A percentile compares a stretch with the other conserved stretches of the same genome.
These are phyloP conservation scores for Brassica incana DNA, from an alignment of 345 rosid genomes.

Conservation along the genomic window DNA sequence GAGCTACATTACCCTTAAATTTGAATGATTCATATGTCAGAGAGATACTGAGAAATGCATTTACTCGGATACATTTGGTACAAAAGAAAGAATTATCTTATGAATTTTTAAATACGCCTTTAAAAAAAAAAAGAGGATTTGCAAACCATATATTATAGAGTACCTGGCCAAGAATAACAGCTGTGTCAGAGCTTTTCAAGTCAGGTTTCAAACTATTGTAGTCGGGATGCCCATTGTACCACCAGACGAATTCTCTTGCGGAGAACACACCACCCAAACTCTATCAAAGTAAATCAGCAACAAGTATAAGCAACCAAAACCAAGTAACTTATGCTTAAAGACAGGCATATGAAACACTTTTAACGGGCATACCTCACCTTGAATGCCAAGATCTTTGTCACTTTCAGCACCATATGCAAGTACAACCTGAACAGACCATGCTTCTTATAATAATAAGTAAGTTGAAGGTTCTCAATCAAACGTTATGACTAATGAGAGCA, in stretches of 20 bases:
- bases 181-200: constrained; percentile 70
- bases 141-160: constrained; percentile 10
- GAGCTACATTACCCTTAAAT: constrained; percentile 94
- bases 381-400: constrained; percentile 77
- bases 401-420: constrained; percentile 98
- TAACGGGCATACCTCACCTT: constrained; percentile 67
- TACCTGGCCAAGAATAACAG: constrained; percentile 87
- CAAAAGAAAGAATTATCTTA: constrained; percentile 3
- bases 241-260: constrained; percentile 97
- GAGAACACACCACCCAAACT: constrained; percentile 68
- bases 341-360: neutral
- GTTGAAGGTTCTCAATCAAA: neutral
- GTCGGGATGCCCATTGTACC: constrained; percentile 97
- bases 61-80: neutral
- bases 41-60: constrained; percentile 5
- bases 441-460: neutral
- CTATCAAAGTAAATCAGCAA: constrained; percentile 41
- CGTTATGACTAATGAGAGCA: neutral
- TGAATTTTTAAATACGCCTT: neutral
- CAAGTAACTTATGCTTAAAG: neutral
- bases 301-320: constrained; percentile 12
- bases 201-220: constrained; percentile 62
- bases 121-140: neutral
- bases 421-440: constrained; percentile 62
- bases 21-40: constrained; percentile 16